Conservation (phyloP, 2,329 filamentous ascomycete species). For the Ophiocordyceps camponoti-saundersi region DNA sequence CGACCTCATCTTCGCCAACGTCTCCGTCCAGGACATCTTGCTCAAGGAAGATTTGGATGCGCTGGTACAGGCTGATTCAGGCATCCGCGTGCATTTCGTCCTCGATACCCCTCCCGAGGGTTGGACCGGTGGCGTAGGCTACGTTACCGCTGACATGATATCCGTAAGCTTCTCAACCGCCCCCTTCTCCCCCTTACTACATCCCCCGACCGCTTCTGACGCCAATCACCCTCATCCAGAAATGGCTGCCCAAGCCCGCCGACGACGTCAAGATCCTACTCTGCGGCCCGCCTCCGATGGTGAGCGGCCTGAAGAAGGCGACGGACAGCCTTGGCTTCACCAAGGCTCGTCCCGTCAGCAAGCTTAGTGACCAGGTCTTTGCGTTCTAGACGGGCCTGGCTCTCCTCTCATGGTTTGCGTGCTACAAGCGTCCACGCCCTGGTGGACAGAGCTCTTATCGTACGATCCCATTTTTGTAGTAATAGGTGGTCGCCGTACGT, state of each 20-base stretch:
- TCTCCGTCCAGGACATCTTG: slow-evolving; percentile 81
- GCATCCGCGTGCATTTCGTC: slow-evolving; percentile 84
- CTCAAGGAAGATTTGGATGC: slow-evolving; percentile 81
- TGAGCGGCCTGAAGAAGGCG: slow-evolving; percentile 92
- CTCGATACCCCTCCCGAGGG: slow-evolving; percentile 86
- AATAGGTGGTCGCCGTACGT: no score
- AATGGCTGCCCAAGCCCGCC: slow-evolving; percentile 67
- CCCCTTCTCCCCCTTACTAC: neutral
- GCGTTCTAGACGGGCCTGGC: slow-evolving; percentile 42
- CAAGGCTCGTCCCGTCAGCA: slow-evolving; percentile 89
- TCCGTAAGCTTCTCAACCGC: slow-evolving; percentile 35
- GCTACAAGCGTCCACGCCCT: neutral
- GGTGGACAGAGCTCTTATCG: no score
- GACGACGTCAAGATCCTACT: slow-evolving; percentile 83
- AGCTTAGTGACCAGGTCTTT: slow-evolving; percentile 96
- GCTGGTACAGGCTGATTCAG: slow-evolving; percentile 57
- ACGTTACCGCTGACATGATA: slow-evolving; percentile 92
- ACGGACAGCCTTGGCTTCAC: slow-evolving; percentile 77
- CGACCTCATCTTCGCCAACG: slow-evolving; percentile 93
- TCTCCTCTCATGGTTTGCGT: neutral
- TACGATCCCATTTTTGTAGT: neutral
- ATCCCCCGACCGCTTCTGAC: neutral
- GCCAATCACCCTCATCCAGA: slow-evolving; percentile 23
- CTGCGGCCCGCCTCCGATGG: slow-evolving; percentile 93
- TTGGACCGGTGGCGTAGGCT: slow-evolving; percentile 87